Evolutionary conservation across 495 filamentous ascomycete genomes (phyloP).

Genomic region (Trypethelium eluteriae): DNA sequence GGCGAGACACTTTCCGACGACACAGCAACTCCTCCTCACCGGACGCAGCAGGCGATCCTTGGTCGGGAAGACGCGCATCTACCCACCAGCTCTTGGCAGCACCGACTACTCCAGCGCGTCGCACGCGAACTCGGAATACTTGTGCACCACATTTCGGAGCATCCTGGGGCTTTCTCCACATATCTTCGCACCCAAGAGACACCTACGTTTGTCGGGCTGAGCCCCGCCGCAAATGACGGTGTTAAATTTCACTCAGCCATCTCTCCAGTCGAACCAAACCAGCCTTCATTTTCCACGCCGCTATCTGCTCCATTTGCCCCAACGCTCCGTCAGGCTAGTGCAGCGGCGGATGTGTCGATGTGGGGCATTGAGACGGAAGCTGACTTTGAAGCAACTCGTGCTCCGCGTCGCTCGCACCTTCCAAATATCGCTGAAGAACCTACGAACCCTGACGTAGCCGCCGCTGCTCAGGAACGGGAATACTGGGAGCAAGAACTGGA

Average conservation of each 20-base stretch:
- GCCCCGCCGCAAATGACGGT: not conserved
- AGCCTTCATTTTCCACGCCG: not conserved
- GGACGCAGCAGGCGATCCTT: constrained; percentile 15
- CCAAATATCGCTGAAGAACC: constrained; percentile 47
- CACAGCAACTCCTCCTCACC: constrained; percentile 33
- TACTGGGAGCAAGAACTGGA: constrained; percentile 89
- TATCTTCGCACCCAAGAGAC: constrained; percentile 44
- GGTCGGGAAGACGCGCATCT: constrained; percentile 14
- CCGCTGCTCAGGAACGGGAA: constrained; percentile 38
- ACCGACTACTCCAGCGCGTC: constrained; percentile 70
- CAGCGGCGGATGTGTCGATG: constrained; percentile 45
- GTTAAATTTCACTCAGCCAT: not conserved
- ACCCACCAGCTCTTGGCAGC: constrained; percentile 52
- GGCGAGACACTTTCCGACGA: constrained; percentile 70
- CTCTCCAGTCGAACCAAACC: not conserved
- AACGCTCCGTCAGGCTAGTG: constrained; percentile 29
- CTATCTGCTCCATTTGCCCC: constrained; percentile 26
- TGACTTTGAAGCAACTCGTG: not conserved
- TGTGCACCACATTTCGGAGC: constrained; percentile 72
- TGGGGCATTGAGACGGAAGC: constrained; percentile 48
- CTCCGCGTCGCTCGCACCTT: not conserved
- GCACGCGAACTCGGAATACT: constrained; percentile 78
- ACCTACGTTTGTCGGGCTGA: constrained; percentile 47
- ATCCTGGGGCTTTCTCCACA: constrained; percentile 73
- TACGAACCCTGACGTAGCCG: constrained; percentile 27